Conservation (phyloP, 106 monocot genomes). For the Dendrobium catenatum region DNA sequence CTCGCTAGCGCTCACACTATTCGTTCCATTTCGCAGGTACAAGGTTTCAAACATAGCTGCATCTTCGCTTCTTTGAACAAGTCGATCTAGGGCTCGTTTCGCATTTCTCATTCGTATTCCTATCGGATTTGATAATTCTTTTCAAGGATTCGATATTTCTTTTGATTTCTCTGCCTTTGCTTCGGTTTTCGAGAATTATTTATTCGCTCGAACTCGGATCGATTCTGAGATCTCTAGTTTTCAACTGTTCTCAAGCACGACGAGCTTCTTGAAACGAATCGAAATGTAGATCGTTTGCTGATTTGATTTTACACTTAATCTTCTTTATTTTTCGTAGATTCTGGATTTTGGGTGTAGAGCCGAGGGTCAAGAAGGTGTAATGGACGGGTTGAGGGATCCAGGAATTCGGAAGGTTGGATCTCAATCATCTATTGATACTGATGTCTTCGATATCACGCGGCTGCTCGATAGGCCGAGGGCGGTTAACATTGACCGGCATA, state of each 20-base stretch:
- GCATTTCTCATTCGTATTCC: background rate
- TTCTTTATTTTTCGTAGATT: background rate
- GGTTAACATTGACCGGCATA: constrained; percentile 70
- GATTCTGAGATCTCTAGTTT: background rate
- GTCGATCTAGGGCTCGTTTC: background rate
- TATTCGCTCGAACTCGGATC: background rate
- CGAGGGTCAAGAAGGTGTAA: background rate
- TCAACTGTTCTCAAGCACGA: background rate
- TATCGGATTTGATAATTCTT: background rate
- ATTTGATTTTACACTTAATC: background rate
- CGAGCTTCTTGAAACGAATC: too few species aligned
- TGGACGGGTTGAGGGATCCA: constrained; percentile 11
- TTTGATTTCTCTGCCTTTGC: background rate
- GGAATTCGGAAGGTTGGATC: constrained; percentile 27
- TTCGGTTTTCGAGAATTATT: background rate
- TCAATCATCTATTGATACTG: constrained; percentile 30
- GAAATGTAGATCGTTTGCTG: background rate
- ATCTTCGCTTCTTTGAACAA: background rate
- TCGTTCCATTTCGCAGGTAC: background rate
- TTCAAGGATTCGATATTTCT: background rate
- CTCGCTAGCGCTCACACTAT: background rate
- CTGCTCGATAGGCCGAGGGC: constrained; percentile 35
- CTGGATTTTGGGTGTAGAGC: background rate
- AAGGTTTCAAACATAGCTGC: background rate
- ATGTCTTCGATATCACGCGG: constrained; percentile 41